Evolutionary conservation across 1,284 basidiomycete species (phyloP).

Genomic region (Trichosporon inkin): DNA sequence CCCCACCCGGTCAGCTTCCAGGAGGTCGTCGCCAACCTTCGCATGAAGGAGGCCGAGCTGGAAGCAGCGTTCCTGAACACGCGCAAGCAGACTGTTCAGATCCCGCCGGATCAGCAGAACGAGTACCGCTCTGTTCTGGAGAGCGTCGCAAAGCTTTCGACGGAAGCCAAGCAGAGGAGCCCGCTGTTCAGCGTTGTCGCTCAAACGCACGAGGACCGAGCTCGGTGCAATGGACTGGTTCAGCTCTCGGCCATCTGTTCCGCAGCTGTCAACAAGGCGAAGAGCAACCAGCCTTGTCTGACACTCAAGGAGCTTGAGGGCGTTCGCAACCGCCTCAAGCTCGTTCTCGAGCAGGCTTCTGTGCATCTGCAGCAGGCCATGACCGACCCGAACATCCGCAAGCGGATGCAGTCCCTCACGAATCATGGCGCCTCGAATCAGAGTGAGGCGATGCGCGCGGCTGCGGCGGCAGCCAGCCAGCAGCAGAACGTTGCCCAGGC

Average conservation of each 20-base stretch:
- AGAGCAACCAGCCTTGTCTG: constrained; percentile 18
- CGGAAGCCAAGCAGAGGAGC: constrained; percentile 21
- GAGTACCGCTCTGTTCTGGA: constrained; percentile 18
- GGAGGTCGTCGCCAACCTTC: constrained; percentile 18
- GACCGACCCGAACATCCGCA: constrained; percentile 14
- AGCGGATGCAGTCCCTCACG: constrained; percentile 19
- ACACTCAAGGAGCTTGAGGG: constrained; percentile 22
- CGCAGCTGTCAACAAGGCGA: constrained; percentile 17
- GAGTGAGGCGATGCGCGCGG: constrained; percentile 5
- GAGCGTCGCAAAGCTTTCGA: constrained; percentile 10
- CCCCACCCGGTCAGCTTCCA: constrained; percentile 16
- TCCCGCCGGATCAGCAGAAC: constrained; percentile 19
- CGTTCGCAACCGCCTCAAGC: constrained; percentile 14
- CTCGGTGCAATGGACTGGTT: constrained; percentile 14
- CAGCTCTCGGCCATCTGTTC: constrained; percentile 19
- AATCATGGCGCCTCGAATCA: constrained; percentile 10
- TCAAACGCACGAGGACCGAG: constrained; percentile 16
- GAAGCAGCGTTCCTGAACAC: constrained; percentile 23
- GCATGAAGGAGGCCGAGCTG: constrained; percentile 19
- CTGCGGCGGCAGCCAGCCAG: background rate
- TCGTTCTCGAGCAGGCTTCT: constrained; percentile 13
- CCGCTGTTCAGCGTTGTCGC: constrained; percentile 21
- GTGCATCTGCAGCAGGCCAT: constrained; percentile 17
- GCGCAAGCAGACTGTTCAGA: constrained; percentile 11
- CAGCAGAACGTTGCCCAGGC: constrained; percentile 6